Base-by-base conservation (phyloP, 2,329 filamentous ascomycete genomes). In the Canariomyces notabilis region DNA sequence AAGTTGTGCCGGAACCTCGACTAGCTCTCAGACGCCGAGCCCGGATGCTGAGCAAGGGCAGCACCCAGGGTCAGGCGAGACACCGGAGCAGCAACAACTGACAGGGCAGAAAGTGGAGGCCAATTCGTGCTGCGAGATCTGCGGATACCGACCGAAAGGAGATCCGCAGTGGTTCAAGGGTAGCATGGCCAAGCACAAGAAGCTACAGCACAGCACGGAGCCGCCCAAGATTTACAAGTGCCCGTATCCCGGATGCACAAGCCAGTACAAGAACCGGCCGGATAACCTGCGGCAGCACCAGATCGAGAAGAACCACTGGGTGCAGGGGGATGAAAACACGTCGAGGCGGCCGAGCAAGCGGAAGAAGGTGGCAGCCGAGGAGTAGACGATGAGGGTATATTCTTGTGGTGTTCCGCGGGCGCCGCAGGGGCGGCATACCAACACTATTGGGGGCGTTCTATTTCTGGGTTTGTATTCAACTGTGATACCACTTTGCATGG, bases 131-230 rank as follows among this genome's bases (percentile, higher is more conserved):
- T 79, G 76, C 55, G 69, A 73, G 18, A 62, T 76, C 15, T 80
- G 76, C 50, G 74, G 71, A 2, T 79, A 79, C 60, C 67, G 73
- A 8, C 76, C 76, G 1, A 76, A 74, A 51, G 76, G 76, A 4
- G 69, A 76, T 39, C 75, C 76, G n/a, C 68, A 72, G 48, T 79
- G 76, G 76, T 79, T 79, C 57, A 71, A 71, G 36, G 75, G 75
- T 5, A 77, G 73, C 58, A 77, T 80, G 75, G 70, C 74, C 39
- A 80, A 79, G 60, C 76, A 80, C 58, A 76, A 68, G 64, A 76
- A 73, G 58, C 63, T 73, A 48, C 72, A 76, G 59, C 76, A 80
- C 60, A 71, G 72, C 40, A 63, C 63, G 11, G 67, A 64, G 2
- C 73, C 72, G 29, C 71, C 73, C 6, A 65, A 67, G 49, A 75